Conservation (phyloP, 2,329 filamentous ascomycete genomes). For the Penicillium sclerotigenum region DNA sequence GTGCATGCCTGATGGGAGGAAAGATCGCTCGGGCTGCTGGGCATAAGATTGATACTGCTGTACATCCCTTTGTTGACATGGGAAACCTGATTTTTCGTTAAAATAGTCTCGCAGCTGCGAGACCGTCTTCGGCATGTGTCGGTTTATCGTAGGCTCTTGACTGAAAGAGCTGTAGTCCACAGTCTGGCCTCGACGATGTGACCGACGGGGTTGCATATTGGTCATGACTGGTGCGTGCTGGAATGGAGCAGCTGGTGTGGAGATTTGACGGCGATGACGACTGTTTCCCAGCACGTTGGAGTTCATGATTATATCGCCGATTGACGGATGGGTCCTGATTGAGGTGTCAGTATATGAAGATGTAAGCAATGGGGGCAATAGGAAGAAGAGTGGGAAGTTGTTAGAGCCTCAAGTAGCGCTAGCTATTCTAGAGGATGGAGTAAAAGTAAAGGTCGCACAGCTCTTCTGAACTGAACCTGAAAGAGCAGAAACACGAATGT, state of each 20-base stretch:
- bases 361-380: slow-evolving; percentile 32
- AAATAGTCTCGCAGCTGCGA: slow-evolving; percentile 26
- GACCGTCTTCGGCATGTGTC: slow-evolving; percentile 24
- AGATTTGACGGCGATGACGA: slow-evolving; percentile 83
- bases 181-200: slow-evolving; percentile 80
- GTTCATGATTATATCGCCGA: slow-evolving; percentile 30
- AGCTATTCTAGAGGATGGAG: background rate
- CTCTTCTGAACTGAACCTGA: slow-evolving; percentile 11
- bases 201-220: slow-evolving; percentile 45
- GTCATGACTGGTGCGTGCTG: slow-evolving; percentile 66
- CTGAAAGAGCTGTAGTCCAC: slow-evolving; percentile 67
- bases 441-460: slow-evolving; percentile 7
- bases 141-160: slow-evolving; percentile 40
- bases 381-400: slow-evolving; percentile 12
- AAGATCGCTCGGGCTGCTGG: slow-evolving; percentile 49
- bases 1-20: slow-evolving; percentile 12
- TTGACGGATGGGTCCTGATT: slow-evolving; percentile 57
- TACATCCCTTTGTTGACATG: slow-evolving; percentile 10
- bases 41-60: slow-evolving; percentile 16
- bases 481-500: slow-evolving; percentile 26
- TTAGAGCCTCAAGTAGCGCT: slow-evolving; percentile 16
- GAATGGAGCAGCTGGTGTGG: slow-evolving; percentile 69
- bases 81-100: slow-evolving; percentile 29
- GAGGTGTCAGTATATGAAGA: slow-evolving; percentile 47
- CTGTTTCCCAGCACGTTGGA: slow-evolving; percentile 51